phyloP scores from a whole-genome alignment of 2,329 filamentous ascomycete species.

The Claviceps monticola region DNA sequence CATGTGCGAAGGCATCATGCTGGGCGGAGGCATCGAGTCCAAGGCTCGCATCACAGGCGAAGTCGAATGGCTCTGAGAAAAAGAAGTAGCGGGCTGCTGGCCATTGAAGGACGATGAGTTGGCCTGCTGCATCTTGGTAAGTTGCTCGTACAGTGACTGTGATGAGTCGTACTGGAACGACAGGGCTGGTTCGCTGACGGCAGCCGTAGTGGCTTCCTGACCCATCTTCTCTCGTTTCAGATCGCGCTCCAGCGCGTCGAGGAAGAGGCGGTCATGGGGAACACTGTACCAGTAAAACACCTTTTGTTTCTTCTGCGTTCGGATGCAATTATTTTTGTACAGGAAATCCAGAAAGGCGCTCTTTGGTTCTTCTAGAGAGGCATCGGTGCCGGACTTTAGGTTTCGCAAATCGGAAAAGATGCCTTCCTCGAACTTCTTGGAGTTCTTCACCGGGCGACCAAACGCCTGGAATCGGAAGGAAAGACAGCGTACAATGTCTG shows the following conservation, averaged over 20 bases:
- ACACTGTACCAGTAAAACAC: conserved; percentile 99
- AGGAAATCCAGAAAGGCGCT: conserved; percentile 96
- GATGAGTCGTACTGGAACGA: conserved; percentile 99
- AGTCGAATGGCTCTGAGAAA: conserved; percentile 62
- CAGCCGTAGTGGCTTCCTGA: conserved; percentile 92
- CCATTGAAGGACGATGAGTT: conserved; percentile 94
- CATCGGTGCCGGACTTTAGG: conserved; percentile 94
- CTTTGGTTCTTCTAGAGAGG: conserved; percentile 95
- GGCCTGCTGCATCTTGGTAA: conserved; percentile 97
- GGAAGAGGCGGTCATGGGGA: conserved; percentile 90
- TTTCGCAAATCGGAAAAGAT: conserved; percentile 98
- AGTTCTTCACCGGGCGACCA: conserved; percentile 95
- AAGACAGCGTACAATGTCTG: conserved; percentile 94
- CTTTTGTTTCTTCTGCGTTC: conserved; percentile 99
- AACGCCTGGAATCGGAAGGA: conserved; percentile 98
- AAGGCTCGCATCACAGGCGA: conserved; percentile 83
- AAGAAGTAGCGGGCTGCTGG: conserved; percentile 49
- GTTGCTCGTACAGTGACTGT: conserved; percentile 96
- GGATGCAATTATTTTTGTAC: conserved; percentile 99
- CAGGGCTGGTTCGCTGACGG: conserved; percentile 89
- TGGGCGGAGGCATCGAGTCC: conserved; percentile 86
- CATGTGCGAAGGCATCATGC: conserved; percentile 51
- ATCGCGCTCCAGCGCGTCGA: conserved; percentile 93
- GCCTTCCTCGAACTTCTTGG: conserved; percentile 98
- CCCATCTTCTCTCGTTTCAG: conserved; percentile 99